These are phyloP conservation scores for Podospora sp. DNA, from an alignment of 495 filamentous ascomycete genomes.

Conservation along the genomic window DNA sequence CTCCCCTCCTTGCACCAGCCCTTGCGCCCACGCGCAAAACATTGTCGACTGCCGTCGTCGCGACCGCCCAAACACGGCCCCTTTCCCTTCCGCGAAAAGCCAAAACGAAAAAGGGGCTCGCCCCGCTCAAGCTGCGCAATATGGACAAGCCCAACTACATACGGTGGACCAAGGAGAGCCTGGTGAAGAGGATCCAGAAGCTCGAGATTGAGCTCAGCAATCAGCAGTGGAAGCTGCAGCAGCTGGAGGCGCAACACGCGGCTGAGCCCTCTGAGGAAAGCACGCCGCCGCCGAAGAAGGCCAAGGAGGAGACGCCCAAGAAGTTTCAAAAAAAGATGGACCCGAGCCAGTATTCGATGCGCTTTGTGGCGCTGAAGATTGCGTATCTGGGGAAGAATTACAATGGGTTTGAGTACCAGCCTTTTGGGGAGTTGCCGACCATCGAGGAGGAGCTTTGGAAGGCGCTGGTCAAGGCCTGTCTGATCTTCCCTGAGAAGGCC, in stretches of 20 bases:
- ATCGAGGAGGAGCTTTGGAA: constrained; percentile 93
- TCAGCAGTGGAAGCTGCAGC: neutral
- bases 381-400: constrained; percentile 90
- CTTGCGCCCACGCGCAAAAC: neutral
- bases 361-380: constrained; percentile 87
- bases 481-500: constrained; percentile 71
- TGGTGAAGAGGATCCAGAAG: constrained; percentile 65
- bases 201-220: constrained; percentile 62
- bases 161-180: constrained; percentile 64
- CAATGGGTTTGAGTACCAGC: constrained; percentile 86
- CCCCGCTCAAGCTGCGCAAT: neutral
- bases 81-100: neutral
- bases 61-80: neutral
- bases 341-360: constrained; percentile 71
- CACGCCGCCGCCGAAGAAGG: constrained; percentile 16
- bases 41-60: neutral
- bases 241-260: constrained; percentile 16
- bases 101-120: neutral
- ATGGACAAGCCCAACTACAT: constrained; percentile 38
- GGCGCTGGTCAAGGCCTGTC: constrained; percentile 73
- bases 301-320: constrained; percentile 1
- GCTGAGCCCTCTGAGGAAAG: constrained; percentile 15
- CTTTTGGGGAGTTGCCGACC: constrained; percentile 66
- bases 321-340: constrained; percentile 60
- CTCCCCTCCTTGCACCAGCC: neutral